Evolutionary conservation across 2,329 filamentous ascomycete genomes (phyloP).

Genomic region (Botrytis cinerea): DNA sequence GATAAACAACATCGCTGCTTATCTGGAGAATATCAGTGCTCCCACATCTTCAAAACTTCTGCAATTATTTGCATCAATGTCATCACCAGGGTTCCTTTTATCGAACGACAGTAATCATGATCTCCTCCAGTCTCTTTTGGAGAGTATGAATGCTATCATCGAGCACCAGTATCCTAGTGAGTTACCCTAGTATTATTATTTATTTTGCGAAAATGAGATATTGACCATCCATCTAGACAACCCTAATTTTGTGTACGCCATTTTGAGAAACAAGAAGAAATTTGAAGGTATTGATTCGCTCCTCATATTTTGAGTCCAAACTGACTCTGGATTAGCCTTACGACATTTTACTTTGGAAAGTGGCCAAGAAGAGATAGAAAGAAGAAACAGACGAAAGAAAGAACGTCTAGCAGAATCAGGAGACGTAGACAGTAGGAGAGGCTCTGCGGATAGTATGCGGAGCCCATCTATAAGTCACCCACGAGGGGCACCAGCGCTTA

Average conservation of each 20-base stretch:
- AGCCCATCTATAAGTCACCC: constrained; percentile 60
- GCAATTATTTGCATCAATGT: constrained; percentile 89
- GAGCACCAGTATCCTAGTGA: constrained; percentile 83
- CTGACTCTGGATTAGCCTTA: constrained; percentile 52
- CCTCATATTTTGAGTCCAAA: constrained; percentile 7
- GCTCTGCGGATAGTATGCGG: constrained; percentile 66
- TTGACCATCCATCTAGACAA: constrained; percentile 56
- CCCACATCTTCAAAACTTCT: constrained; percentile 79
- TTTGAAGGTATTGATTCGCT: constrained; percentile 59
- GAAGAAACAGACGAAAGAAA: constrained; percentile 70
- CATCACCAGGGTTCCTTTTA: constrained; percentile 85
- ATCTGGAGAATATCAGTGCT: constrained; percentile 74
- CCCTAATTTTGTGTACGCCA: constrained; percentile 74
- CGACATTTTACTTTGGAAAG: constrained; percentile 89
- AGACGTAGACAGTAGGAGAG: constrained; percentile 50
- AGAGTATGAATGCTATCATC: constrained; percentile 85
- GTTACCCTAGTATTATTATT: constrained; percentile 38
- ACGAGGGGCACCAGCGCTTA: constrained; percentile 57
- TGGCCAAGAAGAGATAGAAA: constrained; percentile 87
- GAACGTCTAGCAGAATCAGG: constrained; percentile 55
- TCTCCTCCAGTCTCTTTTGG: constrained; percentile 77
- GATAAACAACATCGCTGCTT: constrained; percentile 88
- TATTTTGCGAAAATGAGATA: neutral
- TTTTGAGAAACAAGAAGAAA: constrained; percentile 76
- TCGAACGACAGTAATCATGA: constrained; percentile 89